Evolutionary conservation across 208 protist species (phyloP).

Genomic region (Crithidia bombi): DNA sequence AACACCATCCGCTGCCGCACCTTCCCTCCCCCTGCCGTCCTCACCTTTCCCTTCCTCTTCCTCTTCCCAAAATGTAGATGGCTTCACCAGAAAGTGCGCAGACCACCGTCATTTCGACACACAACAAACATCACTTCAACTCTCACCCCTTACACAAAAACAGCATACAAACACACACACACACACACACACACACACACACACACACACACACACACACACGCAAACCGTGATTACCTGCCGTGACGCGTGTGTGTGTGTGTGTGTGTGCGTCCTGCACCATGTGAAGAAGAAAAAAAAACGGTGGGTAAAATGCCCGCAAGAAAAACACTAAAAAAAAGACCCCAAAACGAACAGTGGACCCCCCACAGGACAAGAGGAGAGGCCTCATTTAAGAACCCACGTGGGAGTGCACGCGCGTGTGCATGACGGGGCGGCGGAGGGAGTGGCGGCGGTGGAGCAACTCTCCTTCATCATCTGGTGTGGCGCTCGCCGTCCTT

Average conservation of each 20-base stretch:
- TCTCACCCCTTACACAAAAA: too few species aligned
- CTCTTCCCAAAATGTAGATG: too few species aligned
- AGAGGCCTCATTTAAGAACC: background rate
- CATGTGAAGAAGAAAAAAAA: conserved; percentile 4
- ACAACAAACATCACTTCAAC: background rate
- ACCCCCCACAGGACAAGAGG: too few species aligned
- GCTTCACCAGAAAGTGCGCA: too few species aligned
- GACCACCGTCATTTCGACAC: too few species aligned
- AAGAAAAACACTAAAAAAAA: conserved; percentile 32
- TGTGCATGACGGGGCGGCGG: too few species aligned
- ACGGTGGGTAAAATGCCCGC: background rate
- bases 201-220: background rate
- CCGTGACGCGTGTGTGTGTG: too few species aligned
- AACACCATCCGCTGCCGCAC: too few species aligned
- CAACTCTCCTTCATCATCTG: background rate
- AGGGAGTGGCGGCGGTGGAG: too few species aligned
- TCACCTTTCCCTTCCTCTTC: background rate
- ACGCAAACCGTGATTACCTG: too few species aligned
- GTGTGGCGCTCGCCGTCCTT: background rate
- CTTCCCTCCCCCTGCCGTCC: background rate
- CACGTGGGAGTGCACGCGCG: too few species aligned
- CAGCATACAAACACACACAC: background rate
- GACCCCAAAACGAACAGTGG: conserved; percentile 31
- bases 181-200: background rate
- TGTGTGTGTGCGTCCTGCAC: too few species aligned